A percentile compares a stretch with the other conserved stretches of the same genome.
Evolutionary conservation across 106 monocot species (phyloP).

Genomic region (Agapanthus africanus): DNA sequence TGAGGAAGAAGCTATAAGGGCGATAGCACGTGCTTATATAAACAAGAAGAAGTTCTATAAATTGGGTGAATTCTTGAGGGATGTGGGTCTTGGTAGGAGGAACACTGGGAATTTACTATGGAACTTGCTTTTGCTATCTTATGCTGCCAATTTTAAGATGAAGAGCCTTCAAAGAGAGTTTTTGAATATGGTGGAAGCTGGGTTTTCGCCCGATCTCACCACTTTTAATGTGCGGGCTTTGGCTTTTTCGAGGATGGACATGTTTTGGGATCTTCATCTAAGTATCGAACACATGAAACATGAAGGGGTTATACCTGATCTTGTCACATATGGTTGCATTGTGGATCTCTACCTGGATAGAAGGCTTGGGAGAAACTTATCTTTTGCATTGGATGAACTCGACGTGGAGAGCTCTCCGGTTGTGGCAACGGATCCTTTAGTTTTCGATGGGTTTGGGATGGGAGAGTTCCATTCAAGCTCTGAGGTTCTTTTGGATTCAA

Average conservation of each 20-base stretch:
- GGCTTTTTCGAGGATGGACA: slow-evolving; percentile 81
- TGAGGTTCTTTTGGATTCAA: slow-evolving; percentile 54
- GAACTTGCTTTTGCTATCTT: slow-evolving; percentile 82
- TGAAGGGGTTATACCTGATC: slow-evolving; percentile 49
- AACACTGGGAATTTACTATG: slow-evolving; percentile 81
- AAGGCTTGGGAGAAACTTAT: slow-evolving; percentile 69
- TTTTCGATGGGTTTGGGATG: slow-evolving; percentile 87
- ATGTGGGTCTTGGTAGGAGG: slow-evolving; percentile 66
- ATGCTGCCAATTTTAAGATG: slow-evolving; percentile 95
- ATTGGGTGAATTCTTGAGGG: slow-evolving; percentile 68
- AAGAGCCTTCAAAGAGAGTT: slow-evolving; percentile 91
- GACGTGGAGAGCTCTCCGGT: slow-evolving; percentile 24
- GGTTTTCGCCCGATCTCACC: slow-evolving; percentile 70
- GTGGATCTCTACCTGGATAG: slow-evolving; percentile 76
- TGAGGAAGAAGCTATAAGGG: slow-evolving; percentile 52
- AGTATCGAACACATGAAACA: slow-evolving; percentile 79
- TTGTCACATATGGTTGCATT: slow-evolving; percentile 88
- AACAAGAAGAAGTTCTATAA: slow-evolving; percentile 50
- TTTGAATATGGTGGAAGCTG: slow-evolving; percentile 64
- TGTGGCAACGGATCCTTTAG: slow-evolving; percentile 65
- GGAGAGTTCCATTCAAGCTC: slow-evolving; percentile 86
- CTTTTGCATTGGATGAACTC: slow-evolving; percentile 50
- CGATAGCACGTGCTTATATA: slow-evolving; percentile 62
- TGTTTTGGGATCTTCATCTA: slow-evolving; percentile 98
- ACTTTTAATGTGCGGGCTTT: slow-evolving; percentile 79